Conservation (phyloP, 805 yeast species). For the Isabelozyma gotoi region DNA sequence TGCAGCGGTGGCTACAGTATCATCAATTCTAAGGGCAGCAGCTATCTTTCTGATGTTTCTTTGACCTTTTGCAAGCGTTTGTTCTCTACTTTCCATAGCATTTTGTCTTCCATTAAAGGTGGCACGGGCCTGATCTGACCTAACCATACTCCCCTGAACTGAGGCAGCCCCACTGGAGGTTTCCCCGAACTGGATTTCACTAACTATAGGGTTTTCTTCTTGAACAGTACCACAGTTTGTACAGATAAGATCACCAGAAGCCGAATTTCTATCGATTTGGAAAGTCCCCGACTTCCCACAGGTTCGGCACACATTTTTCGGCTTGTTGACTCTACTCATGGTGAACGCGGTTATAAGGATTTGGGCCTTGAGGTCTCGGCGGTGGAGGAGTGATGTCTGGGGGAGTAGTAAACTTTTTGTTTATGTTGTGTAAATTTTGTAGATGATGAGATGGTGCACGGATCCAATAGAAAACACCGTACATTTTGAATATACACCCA, state of each 20-base stretch:
- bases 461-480: too few relatives aligned
- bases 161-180: conserved; percentile 91
- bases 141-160: conserved; percentile 92
- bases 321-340: conserved; percentile 3
- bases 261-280: conserved; percentile 20
- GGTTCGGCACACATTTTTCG: conserved; percentile 15
- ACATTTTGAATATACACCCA: neutral
- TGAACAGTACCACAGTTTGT: conserved; percentile 79
- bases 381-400: too few relatives aligned
- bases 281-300: conserved; percentile 24
- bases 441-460: too few relatives aligned
- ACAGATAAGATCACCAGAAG: conserved; percentile 78
- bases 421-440: too few relatives aligned
- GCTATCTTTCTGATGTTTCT: conserved; percentile 80
- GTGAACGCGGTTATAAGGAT: neutral
- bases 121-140: conserved; percentile 81
- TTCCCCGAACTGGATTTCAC: conserved; percentile 94
- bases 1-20: conserved; percentile 82
- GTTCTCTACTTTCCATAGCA: conserved; percentile 83
- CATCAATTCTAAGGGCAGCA: conserved; percentile 74
- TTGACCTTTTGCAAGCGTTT: conserved; percentile 82
- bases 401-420: too few relatives aligned
- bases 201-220: conserved; percentile 91
- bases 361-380: neutral
- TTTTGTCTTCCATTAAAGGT: conserved; percentile 59